A percentile compares a stretch with the other conserved stretches of the same genome.
phyloP scores from a whole-genome alignment of 495 filamentous ascomycete species.

The Aspergillus sclerotioniger region DNA sequence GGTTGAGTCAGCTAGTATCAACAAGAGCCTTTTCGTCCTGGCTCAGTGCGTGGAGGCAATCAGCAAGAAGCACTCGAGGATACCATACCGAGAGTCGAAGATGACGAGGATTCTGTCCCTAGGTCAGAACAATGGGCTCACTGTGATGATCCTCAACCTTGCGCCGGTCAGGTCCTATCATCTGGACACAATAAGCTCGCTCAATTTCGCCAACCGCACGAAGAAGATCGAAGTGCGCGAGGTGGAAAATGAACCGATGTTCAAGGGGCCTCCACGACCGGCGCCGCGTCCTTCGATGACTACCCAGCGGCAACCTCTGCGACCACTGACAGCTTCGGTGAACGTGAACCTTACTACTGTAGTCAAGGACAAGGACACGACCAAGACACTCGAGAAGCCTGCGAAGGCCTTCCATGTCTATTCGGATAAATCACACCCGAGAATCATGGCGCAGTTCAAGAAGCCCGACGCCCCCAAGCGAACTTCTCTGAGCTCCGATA shows the following conservation, averaged over 20 bases:
- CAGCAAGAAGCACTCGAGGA: conserved; percentile 70
- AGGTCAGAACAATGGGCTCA: conserved; percentile 93
- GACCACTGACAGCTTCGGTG: conserved; percentile 60
- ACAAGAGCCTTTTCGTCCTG: conserved; percentile 93
- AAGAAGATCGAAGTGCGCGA: conserved; percentile 96
- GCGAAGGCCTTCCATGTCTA: conserved; percentile 81
- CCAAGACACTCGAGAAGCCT: conserved; percentile 64
- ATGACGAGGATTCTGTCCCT: conserved; percentile 94
- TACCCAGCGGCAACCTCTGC: conserved; percentile 68
- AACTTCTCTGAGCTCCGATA: conserved; percentile 41
- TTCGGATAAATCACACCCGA: conserved; percentile 61
- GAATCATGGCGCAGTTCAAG: conserved; percentile 36
- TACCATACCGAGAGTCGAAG: conserved; percentile 93
- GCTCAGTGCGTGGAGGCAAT: conserved; percentile 98
- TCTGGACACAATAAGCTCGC: conserved; percentile 85
- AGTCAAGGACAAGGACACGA: conserved; percentile 42
- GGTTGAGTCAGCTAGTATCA: conserved; percentile 96
- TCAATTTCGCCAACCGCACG: conserved; percentile 93
- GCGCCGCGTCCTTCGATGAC: conserved; percentile 41
- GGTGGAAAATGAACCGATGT: conserved; percentile 88
- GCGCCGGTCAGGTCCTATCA: conserved; percentile 86
- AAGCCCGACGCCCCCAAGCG: conserved; percentile 39
- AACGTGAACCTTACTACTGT: conserved; percentile 57
- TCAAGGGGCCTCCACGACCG: conserved; percentile 64
- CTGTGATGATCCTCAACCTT: conserved; percentile 94